Evolutionary conservation across 129 eudicot genomes (phyloP), one percentile per base, ranked within the genome.

Genomic region (Calendula officinalis): DNA sequence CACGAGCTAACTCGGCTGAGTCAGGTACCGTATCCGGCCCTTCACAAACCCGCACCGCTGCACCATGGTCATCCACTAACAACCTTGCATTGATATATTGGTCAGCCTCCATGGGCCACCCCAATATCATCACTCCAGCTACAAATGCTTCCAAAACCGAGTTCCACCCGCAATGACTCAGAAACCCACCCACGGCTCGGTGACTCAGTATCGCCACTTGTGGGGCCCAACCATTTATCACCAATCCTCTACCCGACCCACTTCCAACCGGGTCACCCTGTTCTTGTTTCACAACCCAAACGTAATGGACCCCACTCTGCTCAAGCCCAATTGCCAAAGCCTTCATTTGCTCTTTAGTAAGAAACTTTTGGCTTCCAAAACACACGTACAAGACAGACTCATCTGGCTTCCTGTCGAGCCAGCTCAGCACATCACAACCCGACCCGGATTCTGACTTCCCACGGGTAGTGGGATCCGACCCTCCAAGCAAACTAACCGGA

Each of bases 41-140:
- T 30, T 86, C 89, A 41, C 91, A 86, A 4, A 80, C 72, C 3
- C 39, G 77, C 12, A 82, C 78, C 0, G 85, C 97, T 0, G 47
- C 67, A 11, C 87, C 89, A 62, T 64, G 56, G 50, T 83, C 78
- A 11, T 86, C 97, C 8, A 83, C 91, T 56, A 90, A 59, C 60
- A 86, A 37, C 73, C 68, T 86, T 8, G 91, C 95, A 52, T 90
- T 77, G 17, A 83, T 34, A 65, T 58, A 83, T 32, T 90, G 97
- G 82, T 90, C 97, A 4, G 91, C 95, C 78, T 86, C 95, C 97
- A 90, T 86, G 33, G 97, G 95, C 91, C 97, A 90, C 0, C 75
- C 88, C 64, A 90, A 43, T 64, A 90, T 75, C 83, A 75, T 79
- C 30, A 79, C 88, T 66, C 95, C 95, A 2, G 70, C 83, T 1